Evolutionary conservation across 495 filamentous ascomycete species (phyloP).

Genomic region (Saxophila tyrrhenica): DNA sequence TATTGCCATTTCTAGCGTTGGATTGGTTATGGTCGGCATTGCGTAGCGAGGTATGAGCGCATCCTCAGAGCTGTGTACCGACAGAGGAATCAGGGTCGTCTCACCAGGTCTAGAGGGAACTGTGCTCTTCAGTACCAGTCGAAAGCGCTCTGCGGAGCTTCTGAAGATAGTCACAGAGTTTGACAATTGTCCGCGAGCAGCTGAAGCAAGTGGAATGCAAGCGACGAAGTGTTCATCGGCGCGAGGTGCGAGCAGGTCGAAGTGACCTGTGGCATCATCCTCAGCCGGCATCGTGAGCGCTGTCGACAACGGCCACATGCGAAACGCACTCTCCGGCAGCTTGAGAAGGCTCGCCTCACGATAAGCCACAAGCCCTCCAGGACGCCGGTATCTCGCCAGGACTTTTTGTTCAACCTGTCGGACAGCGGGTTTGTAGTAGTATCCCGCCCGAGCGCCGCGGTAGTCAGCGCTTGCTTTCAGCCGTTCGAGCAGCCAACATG

Average conservation of each 20-base stretch:
- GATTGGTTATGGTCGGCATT: background rate
- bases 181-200: background rate
- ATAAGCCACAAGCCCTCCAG: background rate
- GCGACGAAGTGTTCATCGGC: background rate
- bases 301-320: background rate
- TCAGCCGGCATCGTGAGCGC: background rate
- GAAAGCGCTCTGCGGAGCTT: background rate
- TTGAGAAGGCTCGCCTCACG: background rate
- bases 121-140: background rate
- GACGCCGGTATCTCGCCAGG: background rate
- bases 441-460: background rate
- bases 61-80: background rate
- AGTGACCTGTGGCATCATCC: background rate
- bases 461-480: background rate
- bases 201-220: background rate
- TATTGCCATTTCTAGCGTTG: background rate
- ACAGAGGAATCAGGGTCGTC: background rate
- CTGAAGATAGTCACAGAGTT: constrained; percentile 3
- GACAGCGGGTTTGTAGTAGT: constrained; percentile 4
- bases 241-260: background rate
- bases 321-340: background rate
- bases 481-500: background rate
- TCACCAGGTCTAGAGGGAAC: background rate
- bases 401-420: background rate
- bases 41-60: constrained; percentile 1